These are phyloP conservation scores for Lodderomyces orthopsilosis DNA, from an alignment of 1,139 yeast species.

Conservation along the genomic window DNA sequence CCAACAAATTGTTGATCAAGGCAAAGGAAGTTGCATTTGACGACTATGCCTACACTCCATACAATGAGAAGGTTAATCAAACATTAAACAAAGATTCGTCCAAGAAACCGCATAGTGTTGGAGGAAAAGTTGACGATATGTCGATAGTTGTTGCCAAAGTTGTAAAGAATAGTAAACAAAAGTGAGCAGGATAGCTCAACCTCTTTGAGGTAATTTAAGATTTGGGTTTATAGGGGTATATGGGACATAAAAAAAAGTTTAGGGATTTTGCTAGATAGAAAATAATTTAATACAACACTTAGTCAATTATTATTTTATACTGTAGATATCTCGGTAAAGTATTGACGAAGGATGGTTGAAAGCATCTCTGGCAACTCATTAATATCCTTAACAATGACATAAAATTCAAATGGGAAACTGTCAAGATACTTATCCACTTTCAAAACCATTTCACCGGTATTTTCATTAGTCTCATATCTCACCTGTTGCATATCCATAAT, in stretches of 20 bases:
- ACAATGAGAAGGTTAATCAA: constrained; percentile 49
- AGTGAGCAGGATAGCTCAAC: background rate
- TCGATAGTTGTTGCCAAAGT: constrained; percentile 51
- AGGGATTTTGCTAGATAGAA: background rate
- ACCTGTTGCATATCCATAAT: constrained; percentile 96
- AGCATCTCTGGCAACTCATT: constrained; percentile 90
- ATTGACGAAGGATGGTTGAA: constrained; percentile 85
- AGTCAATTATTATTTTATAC: constrained; percentile 11
- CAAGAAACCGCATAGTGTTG: constrained; percentile 38
- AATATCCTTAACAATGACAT: constrained; percentile 88
- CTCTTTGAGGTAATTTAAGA: background rate
- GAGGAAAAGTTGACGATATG: constrained; percentile 59
- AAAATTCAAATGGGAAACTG: constrained; percentile 94
- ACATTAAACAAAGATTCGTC: constrained; percentile 3
- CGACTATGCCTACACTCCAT: constrained; percentile 54
- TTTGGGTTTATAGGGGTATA: constrained; percentile 1
- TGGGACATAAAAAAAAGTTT: background rate
- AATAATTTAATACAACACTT: too few relatives aligned
- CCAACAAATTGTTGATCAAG: constrained; percentile 38
- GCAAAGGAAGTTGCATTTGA: constrained; percentile 55
- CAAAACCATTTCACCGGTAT: constrained; percentile 67
- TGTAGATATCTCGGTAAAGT: constrained; percentile 63
- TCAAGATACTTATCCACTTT: constrained; percentile 85
- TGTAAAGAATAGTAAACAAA: constrained; percentile 10
- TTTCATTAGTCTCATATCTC: constrained; percentile 62